Evolutionary conservation across 108 stramenopile species (phyloP).

Genomic region (Aurantiochytrium sp.): DNA sequence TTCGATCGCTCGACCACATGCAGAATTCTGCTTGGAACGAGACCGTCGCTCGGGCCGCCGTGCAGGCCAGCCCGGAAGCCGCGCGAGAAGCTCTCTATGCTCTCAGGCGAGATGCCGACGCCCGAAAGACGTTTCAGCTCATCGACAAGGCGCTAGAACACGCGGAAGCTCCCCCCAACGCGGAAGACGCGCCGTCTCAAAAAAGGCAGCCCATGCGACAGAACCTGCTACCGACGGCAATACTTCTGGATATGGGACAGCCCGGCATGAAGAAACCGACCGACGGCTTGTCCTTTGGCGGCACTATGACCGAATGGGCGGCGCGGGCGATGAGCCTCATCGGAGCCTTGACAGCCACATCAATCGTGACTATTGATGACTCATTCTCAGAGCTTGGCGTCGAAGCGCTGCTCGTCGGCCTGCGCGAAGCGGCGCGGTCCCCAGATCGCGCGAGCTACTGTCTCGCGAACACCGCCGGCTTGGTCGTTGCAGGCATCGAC

Average conservation of each 20-base stretch:
- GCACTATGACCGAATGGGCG: background rate
- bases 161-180: background rate
- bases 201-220: background rate
- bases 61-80: background rate
- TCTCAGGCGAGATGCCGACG: background rate
- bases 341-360: background rate
- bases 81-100: background rate
- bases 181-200: background rate
- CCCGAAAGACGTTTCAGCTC: background rate
- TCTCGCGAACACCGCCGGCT: background rate
- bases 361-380: background rate
- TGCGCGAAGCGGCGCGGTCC: background rate
- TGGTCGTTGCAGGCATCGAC: background rate
- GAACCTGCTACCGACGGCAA: too few relatives aligned
- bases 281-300: background rate
- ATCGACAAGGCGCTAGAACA: background rate
- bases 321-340: constrained; percentile 9
- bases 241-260: too few relatives aligned
- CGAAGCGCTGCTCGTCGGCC: constrained; percentile 21
- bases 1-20: too few relatives aligned
- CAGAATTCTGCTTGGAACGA: background rate
- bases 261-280: too few relatives aligned
- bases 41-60: background rate
- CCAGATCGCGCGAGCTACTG: constrained; percentile 9
- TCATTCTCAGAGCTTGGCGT: background rate